Base-by-base conservation (phyloP, 345 rosid genomes). In the Brassica cretica region DNA sequence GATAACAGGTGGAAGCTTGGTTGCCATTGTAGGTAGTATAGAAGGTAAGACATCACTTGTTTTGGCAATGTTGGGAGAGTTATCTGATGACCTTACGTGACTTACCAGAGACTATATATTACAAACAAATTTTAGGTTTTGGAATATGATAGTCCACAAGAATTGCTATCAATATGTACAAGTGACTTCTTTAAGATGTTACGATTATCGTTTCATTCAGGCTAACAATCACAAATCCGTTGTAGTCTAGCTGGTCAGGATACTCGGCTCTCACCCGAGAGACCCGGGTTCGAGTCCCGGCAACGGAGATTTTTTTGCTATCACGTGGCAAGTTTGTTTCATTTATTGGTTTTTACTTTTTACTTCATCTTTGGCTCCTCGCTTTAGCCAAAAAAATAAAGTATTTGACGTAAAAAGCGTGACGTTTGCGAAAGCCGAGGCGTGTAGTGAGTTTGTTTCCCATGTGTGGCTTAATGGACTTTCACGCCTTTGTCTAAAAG, bases 251-350 rank as follows among this genome's bases (percentile, higher is more conserved):
- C 30, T 71, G 88, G 90, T 87, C 41, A 86, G 90, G 90, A 85
- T 88, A 88, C 84, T 86, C 84, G 90, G 88, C 91, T 89, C 89
- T 87, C 95, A 84, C 86, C 84, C 84, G 84, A 87, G 80, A 78
- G 90, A 84, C 87, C 67, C 67, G 41, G 41, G 78, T 75, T 75
- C 72, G 5, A 75, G 12, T 56, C 30, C 66, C 72, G 66, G 72
- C 72, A 24, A 33, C 71, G 66, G 66, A 73, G 61, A 1, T 24
- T 14, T 1, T 56, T 21, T 25, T 11, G 6, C 29, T 35, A 6
- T 33, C 75, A 76, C 79, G 69, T 76, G 64, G 8, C 14, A 30
- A 18, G 12, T n/a, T 2, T 14, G 5, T n/a, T 8, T 19, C 63
- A 64, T 51, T 65, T 21, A 21, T 27, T 37, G 3, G 29, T 56